Base-by-base conservation (phyloP, 352 stramenopile species). In the Phytophthora foliorum region DNA sequence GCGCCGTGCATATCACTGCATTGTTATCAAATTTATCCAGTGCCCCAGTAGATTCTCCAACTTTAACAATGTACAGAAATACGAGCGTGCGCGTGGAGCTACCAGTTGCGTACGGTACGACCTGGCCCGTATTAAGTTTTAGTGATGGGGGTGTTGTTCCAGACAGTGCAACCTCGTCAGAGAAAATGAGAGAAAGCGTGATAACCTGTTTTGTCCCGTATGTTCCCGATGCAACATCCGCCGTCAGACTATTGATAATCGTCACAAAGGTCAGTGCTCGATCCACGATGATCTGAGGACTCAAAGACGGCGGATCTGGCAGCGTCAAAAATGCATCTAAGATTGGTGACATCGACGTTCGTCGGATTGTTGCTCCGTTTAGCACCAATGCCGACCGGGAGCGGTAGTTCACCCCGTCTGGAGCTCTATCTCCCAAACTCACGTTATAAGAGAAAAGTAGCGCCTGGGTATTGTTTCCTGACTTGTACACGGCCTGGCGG, bases 201-300 rank as follows among this genome's bases (percentile, higher is more conserved):
- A 96, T 88, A 22, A 93, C 74, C 57, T 95, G 86, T 22, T 93
- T 91, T 3, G 70, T 75, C 16, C 89, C 89, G 36, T 94, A 96
- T 2, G 82, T 75, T 0, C 83, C 89, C 6, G 75, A 55, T 3
- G 50, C 13, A 3, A 88, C 63, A 51, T 95, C 83, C 2, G 80
- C 80, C 9, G 70, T 74, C 4, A 95, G 63, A 8, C 55, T 71
- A 13, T 58, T 44, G 22, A 93, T 63, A 1, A 32, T 92, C 16
- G 84, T 92, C 16, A 70, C 22, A 48, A 77, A 82, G 14, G 60
- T 63, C 16, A 81, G 25, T 0, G 75, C 72, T 17, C 60, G 86
- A 45, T 94, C 75, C 0, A 95, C 74, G 16, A 86, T 54, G 0
- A 93, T 73, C 5, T 74, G 67, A 2, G 82, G 77, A 11, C 69